A percentile compares a stretch with the other conserved stretches of the same genome.
These are phyloP conservation scores for Nannochloropsis salina DNA, from an alignment of 108 stramenopile genomes.

Conservation along the genomic window DNA sequence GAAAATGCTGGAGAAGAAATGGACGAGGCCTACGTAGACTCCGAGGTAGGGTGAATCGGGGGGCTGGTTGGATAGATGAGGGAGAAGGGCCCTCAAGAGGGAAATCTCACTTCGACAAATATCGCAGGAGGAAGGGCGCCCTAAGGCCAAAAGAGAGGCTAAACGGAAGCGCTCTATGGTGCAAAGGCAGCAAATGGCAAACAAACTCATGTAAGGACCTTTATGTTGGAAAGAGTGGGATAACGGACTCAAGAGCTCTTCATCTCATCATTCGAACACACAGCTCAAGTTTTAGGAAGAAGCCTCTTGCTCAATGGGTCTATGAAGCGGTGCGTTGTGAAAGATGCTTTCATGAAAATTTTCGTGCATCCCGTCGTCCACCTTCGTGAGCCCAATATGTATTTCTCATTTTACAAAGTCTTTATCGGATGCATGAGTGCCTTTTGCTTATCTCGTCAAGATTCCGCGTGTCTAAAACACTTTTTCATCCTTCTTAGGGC, in stretches of 20 bases:
- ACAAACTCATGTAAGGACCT: neutral
- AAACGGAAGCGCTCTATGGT: neutral
- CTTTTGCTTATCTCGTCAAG: neutral
- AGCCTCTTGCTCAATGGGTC: neutral
- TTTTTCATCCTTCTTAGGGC: slow-evolving; percentile 31
- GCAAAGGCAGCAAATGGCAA: neutral
- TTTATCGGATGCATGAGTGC: slow-evolving; percentile 40
- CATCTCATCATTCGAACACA: neutral
- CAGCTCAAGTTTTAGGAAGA: neutral
- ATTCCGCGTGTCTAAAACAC: neutral
- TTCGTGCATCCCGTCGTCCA: neutral
- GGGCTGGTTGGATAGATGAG: slow-evolving; percentile 25
- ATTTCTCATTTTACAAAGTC: slow-evolving; percentile 21
- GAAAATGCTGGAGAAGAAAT: slow-evolving; percentile 49
- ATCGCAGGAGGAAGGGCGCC: neutral
- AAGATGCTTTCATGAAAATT: neutral
- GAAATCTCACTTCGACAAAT: slow-evolving; percentile 3
- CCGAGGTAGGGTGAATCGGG: slow-evolving; percentile 41
- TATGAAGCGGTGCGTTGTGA: slow-evolving; percentile 19
- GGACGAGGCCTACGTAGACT: slow-evolving; percentile 42
- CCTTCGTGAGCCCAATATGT: neutral
- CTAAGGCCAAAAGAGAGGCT: neutral
- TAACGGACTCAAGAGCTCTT: neutral
- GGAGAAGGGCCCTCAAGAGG: slow-evolving; percentile 9
- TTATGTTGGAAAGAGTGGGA: neutral